Percentiles rank a stretch among this genome's conserved stretches.
Evolutionary conservation across 371 early-diverging fungal genomes (phyloP).

Genomic region (Gilbertella persicaria): DNA sequence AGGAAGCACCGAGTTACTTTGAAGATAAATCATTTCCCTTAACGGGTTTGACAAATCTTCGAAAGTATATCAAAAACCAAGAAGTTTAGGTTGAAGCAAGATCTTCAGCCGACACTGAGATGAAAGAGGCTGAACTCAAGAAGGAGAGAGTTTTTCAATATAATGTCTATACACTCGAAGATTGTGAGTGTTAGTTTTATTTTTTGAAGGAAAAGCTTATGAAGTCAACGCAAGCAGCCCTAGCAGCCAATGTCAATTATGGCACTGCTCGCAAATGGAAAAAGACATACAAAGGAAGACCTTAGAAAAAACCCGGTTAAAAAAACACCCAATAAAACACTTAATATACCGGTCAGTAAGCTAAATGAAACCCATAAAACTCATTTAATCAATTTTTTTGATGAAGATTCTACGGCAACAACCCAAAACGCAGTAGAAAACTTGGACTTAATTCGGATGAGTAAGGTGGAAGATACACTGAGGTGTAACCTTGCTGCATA

Average conservation of each 20-base stretch:
- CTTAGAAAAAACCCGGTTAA: slow-evolving; percentile 22
- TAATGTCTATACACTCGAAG: slow-evolving; percentile 18
- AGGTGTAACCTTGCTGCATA: too few species aligned
- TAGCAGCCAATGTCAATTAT: slow-evolving; percentile 23
- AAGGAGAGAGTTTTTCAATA: slow-evolving; percentile 16
- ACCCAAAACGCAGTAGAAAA: slow-evolving; percentile 22
- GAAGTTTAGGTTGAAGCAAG: slow-evolving; percentile 13
- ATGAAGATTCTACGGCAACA: slow-evolving; percentile 22
- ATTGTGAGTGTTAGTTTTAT: slow-evolving; percentile 17
- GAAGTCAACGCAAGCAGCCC: slow-evolving; percentile 17
- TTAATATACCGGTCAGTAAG: slow-evolving; percentile 16
- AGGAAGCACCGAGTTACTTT: slow-evolving; percentile 15
- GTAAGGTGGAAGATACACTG: too few species aligned
- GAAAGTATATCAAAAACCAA: slow-evolving; percentile 22
- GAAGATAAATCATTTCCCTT: slow-evolving; percentile 18
- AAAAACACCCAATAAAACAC: slow-evolving; percentile 18
- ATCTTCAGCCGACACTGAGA: slow-evolving; percentile 12
- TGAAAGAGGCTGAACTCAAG: slow-evolving; percentile 20
- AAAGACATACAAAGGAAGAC: slow-evolving; percentile 17
- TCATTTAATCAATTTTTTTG: slow-evolving; percentile 21
- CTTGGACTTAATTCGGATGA: slow-evolving; percentile 14
- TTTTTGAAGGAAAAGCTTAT: slow-evolving; percentile 22
- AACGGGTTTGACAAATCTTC: slow-evolving; percentile 18
- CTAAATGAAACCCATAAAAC: slow-evolving; percentile 21
- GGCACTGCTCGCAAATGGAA: slow-evolving; percentile 21